Base-by-base conservation (phyloP, 768 basidiomycete species). In the Lentinula sp. region DNA sequence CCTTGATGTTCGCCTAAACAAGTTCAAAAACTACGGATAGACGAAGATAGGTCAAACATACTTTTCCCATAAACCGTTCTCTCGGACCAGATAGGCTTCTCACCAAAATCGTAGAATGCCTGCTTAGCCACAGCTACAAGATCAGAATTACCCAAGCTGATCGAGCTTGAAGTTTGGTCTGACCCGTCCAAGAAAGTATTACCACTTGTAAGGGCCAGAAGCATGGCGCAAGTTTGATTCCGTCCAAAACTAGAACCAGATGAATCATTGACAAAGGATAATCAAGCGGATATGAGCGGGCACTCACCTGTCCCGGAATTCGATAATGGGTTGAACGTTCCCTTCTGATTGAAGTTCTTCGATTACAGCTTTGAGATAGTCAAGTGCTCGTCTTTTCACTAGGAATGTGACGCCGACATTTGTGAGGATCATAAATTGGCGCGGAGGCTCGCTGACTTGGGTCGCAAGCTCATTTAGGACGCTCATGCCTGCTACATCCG, bases 201-300 rank as follows among this genome's bases (percentile, higher is more conserved):
- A 39, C 89, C 91, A 61, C 89, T 83, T 0, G 93, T 91, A 60
- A 98, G 80, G 10, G 87, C 89, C 13, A 96, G 80, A 16, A 93
- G 83, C 91, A 97, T 95, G 5, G 92, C 88, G 66, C 93, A 95
- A 3, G 92, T 89, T 68, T 96, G 91, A 70, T 95, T 91, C 57
- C 93, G 84, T 50, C 95, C 94, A 71, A 91, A 97, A 69, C 95
- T 96, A 65, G 16, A 62, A 21, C 45, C 61, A 28, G 28, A 42
- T 58, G 9, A 61, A 31, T 46, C 28, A 7, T 51, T 62, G 62
- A 65, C 62, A 43, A 57, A 39, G 43, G 42, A 32, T 28, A 1
- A 35, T 34, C 50, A 31, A 4, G n/a, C 9, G 52, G 51, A 58
- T 31, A 9, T 57, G 21, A 43, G 59, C 56, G 48, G 59, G 21